These are phyloP conservation scores for Euphorbia schlechtendalii DNA, from an alignment of 441 rosid species.

Conservation along the genomic window DNA sequence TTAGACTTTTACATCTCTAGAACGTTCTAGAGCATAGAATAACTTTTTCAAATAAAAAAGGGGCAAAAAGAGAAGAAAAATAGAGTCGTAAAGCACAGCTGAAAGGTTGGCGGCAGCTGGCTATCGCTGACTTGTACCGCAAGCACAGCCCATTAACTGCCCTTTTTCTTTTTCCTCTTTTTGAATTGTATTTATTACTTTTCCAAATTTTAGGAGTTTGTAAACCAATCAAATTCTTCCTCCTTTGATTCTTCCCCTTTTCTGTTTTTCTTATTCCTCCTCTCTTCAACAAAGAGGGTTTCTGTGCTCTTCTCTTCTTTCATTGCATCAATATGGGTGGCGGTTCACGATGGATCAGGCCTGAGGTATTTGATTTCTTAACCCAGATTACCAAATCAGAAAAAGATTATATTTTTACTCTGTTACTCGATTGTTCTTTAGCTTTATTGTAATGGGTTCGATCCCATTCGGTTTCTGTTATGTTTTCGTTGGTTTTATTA, in stretches of 20 bases:
- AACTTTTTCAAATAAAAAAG: neutral
- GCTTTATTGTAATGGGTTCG: neutral
- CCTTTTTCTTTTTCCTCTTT: neutral
- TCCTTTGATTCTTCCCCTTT: neutral
- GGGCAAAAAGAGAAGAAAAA: neutral
- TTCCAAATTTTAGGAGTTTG: neutral
- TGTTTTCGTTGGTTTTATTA: neutral
- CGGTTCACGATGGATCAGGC: conserved; percentile 27
- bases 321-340: conserved; percentile 16
- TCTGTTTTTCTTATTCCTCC: neutral
- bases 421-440: neutral
- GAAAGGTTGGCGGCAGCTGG: conserved; percentile 16
- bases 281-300: neutral
- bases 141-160: neutral
- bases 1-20: neutral
- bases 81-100: neutral
- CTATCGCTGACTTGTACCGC: conserved; percentile 8
- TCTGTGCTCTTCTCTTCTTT: neutral
- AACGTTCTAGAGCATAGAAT: neutral
- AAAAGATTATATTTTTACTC: neutral
- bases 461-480: no score
- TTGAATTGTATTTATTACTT: neutral
- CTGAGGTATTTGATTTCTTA: conserved; percentile 25
- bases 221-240: neutral
- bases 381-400: neutral